A percentile compares a stretch with the other conserved stretches of the same genome.
Evolutionary conservation across 2,329 filamentous ascomycete species (phyloP).

Genomic region (Macrophomina phaseolina): DNA sequence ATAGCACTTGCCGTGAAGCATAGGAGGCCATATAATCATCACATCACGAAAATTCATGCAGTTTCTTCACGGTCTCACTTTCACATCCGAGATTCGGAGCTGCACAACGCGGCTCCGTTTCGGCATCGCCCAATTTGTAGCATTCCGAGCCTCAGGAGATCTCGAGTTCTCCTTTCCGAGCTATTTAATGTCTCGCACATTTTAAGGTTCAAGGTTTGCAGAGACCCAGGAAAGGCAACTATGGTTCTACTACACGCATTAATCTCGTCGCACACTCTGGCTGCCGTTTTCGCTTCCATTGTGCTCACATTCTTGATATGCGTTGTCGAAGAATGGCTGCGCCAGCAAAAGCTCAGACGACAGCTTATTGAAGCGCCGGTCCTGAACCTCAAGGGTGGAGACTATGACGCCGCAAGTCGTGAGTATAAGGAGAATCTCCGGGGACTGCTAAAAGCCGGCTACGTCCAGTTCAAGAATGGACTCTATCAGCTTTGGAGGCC

Average conservation of each 20-base stretch:
- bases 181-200: not conserved
- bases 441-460: not conserved
- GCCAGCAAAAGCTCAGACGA: not conserved
- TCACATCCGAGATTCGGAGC: no score
- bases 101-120: not conserved
- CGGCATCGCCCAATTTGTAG: not conserved
- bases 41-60: no score
- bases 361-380: not conserved
- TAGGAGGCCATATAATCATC: no score
- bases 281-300: not conserved
- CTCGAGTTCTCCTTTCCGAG: not conserved
- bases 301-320: not conserved
- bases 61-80: no score
- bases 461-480: not conserved
- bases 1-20: no score
- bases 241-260: not conserved
- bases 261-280: not conserved
- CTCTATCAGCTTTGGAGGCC: conserved; percentile 1
- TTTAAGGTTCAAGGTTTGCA: not conserved
- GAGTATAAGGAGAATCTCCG: not conserved
- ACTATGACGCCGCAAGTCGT: not conserved
- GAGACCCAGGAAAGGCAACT: not conserved
- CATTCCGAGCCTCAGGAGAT: not conserved
- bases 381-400: not conserved
- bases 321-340: not conserved